Evolutionary conservation across 2,329 filamentous ascomycete genomes (phyloP).

Genomic region (Colletotrichum caudatum): DNA sequence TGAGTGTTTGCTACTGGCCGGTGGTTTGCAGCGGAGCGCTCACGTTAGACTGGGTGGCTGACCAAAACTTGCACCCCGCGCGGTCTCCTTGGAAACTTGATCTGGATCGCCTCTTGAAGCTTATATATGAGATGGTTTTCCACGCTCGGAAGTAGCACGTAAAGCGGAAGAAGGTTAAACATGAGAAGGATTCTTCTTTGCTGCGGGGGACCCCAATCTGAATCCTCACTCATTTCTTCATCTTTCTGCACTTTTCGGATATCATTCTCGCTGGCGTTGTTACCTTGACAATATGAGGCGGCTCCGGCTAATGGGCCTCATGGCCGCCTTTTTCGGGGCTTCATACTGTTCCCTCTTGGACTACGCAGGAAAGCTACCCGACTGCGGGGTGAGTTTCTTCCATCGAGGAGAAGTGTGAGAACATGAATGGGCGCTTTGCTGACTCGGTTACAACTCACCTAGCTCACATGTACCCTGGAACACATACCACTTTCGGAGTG

Average conservation of each 20-base stretch:
- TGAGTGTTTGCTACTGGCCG: not conserved
- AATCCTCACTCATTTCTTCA: not conserved
- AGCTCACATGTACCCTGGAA: constrained; percentile 45
- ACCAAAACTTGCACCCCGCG: constrained; percentile 17
- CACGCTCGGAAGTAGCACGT: not conserved
- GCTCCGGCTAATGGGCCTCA: constrained; percentile 33
- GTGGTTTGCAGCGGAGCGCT: not conserved
- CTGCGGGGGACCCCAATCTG: not conserved
- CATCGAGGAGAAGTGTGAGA: not conserved
- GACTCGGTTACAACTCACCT: not conserved
- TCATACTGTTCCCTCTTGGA: constrained; percentile 37
- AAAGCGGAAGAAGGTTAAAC: constrained; percentile 1
- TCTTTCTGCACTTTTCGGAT: not conserved
- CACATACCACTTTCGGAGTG: constrained; percentile 46
- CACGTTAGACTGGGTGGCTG: constrained; percentile 14
- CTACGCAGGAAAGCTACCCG: constrained; percentile 41
- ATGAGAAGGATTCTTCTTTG: constrained; percentile 5
- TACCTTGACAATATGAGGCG: constrained; percentile 31
- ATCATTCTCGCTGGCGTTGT: not conserved
- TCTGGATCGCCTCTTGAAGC: not conserved
- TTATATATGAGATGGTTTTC: constrained; percentile 30
- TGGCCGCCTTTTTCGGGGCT: constrained; percentile 37
- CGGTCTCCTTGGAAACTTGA: not conserved
- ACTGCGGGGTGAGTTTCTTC: constrained; percentile 43
- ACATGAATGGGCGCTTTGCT: not conserved